Base-by-base conservation (phyloP, 2,329 filamentous ascomycete genomes). In the Pezicula radicicola region DNA sequence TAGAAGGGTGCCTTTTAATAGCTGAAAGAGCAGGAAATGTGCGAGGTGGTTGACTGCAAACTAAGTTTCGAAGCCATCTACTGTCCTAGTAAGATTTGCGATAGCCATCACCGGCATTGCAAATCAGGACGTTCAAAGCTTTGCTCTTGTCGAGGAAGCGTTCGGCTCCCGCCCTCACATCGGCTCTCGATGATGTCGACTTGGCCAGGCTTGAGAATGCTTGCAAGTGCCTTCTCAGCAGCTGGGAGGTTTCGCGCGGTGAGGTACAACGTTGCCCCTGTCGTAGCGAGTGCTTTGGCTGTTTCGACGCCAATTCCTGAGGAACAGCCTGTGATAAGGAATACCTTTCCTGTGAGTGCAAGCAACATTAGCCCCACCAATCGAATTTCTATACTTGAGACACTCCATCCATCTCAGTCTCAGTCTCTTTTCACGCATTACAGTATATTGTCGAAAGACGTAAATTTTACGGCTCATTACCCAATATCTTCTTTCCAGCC, bases 11-110 rank as follows among this genome's bases (percentile, higher is more conserved):
- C 68, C 60, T 18, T 73, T 73, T 18, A 81, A 67, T 2, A 79
- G 70, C 21, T 75, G 64, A 58, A 78, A 76, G 16, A 81, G 70
- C 0, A 80, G 69, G 65, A 80, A 81, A 55, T 80, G 75, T 19
- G 65, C 70, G 4, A 83, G 66, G 58, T 81, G 73, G 60, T 80
- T 80, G 12, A 70, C 74, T 44, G 71, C 77, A 52, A 81, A 74
- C 51, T 81, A 76, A 0, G 63, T 61, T 55, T 81, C 77, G 59
- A 72, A 73, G 28, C 74, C 74, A 53, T 78, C 75, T 16, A 53
- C 56, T 2, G 72, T 77, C 10, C 54, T 50, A n/a, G 68, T 55
- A 46, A 54, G 44, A 19, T 37, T 28, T 13, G 41, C 19, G 13
- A 25, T 36, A 39, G 42, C 44, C 16, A 43, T n/a, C 46, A 50